A percentile compares a stretch with the other conserved stretches of the same genome.
These are phyloP conservation scores for Hypoxylon crocopeplum DNA, from an alignment of 495 filamentous ascomycete species.

Conservation along the genomic window DNA sequence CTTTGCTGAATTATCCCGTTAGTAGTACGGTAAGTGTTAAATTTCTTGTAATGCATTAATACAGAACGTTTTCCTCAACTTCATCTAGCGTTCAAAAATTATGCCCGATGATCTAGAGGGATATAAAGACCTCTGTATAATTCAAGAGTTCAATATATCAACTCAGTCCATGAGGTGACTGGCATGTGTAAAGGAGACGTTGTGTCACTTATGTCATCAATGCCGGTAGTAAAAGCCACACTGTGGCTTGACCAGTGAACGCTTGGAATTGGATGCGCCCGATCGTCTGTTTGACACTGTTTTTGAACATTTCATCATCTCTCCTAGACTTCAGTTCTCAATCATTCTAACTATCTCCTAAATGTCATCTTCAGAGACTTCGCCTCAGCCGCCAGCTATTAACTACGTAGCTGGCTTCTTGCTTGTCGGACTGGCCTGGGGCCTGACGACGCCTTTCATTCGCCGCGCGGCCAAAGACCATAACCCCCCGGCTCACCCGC, in stretches of 20 bases:
- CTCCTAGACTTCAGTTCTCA: slow-evolving; percentile 25
- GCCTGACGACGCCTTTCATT: slow-evolving; percentile 76
- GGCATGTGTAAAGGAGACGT: neutral
- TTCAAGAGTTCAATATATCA: no score
- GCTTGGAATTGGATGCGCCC: no score
- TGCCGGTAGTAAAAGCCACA: slow-evolving; percentile 8
- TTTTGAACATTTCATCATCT: slow-evolving; percentile 20
- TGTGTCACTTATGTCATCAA: neutral
- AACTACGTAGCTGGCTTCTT: slow-evolving; percentile 89
- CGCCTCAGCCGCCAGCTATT: slow-evolving; percentile 64
- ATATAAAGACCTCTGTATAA: no score
- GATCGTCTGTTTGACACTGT: neutral
- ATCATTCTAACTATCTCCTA: neutral
- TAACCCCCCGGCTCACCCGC: slow-evolving; percentile 58
- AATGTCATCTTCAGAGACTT: slow-evolving; percentile 34
- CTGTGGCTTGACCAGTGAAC: slow-evolving; percentile 15
- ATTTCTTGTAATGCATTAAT: no score
- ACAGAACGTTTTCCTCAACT: no score
- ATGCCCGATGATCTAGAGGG: no score
- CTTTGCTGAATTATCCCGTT: neutral
- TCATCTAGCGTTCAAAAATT: no score
- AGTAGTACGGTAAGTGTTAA: no score
- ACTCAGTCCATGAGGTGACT: no score
- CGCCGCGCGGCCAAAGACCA: slow-evolving; percentile 68
- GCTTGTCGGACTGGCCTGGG: slow-evolving; percentile 90